Conservation (phyloP, 2,329 filamentous ascomycete species). For the Colletotrichum abscissum region DNA sequence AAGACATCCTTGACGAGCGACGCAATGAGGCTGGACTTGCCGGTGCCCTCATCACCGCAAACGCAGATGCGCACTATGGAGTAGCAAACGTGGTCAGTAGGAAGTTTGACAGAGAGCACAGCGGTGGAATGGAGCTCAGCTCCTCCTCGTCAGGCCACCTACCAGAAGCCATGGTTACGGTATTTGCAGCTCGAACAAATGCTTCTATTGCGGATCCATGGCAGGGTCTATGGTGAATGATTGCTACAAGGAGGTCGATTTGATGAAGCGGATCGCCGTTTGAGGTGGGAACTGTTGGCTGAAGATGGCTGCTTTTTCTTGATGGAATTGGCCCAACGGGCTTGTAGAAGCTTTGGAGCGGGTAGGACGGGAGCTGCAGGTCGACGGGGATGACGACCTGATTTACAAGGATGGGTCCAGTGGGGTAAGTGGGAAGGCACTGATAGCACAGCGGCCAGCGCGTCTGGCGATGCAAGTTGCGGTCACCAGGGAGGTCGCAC, state of each 20-base stretch:
- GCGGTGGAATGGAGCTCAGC: background rate
- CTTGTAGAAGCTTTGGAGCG: slow-evolving; percentile 25
- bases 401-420: slow-evolving; percentile 29
- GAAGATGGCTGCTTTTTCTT: background rate
- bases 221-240: background rate
- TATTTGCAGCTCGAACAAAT: slow-evolving; percentile 6
- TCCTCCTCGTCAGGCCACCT: slow-evolving; percentile 27
- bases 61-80: slow-evolving; percentile 88
- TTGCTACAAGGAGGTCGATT: background rate
- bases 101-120: background rate
- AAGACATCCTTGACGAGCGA: slow-evolving; percentile 98
- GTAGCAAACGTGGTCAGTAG: slow-evolving; percentile 18
- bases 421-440: slow-evolving; percentile 14
- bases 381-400: slow-evolving; percentile 35
- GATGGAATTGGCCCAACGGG: slow-evolving; percentile 9
- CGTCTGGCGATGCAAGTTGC: slow-evolving; percentile 12
- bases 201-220: slow-evolving; percentile 31
- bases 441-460: slow-evolving; percentile 18
- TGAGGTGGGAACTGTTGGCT: background rate
- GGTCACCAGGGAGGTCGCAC: background rate
- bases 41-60: slow-evolving; percentile 95
- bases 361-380: slow-evolving; percentile 31
- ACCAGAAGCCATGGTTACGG: slow-evolving; percentile 36
- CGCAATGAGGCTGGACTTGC: slow-evolving; percentile 89
- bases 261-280: background rate